These are phyloP conservation scores for Discostella stelligeroides DNA, from an alignment of 108 stramenopile species.

Conservation along the genomic window DNA sequence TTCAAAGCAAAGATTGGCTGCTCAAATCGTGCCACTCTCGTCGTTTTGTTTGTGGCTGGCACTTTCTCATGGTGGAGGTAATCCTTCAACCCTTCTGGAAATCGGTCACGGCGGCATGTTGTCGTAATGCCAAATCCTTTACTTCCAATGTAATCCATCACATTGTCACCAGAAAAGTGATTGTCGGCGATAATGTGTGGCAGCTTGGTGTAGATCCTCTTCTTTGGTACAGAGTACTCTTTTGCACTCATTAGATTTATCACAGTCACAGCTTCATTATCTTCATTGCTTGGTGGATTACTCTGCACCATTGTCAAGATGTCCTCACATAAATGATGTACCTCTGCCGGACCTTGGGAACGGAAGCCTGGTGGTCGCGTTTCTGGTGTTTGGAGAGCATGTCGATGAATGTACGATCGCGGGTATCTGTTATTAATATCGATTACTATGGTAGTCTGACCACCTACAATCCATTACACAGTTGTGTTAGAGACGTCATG, in stretches of 20 bases:
- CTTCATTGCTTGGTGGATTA: not conserved
- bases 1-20: conserved; percentile 9
- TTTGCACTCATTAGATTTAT: not conserved
- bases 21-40: conserved; percentile 1
- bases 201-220: conserved; percentile 7
- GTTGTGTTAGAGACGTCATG: not conserved
- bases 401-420: conserved; percentile 10
- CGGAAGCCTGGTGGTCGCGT: not conserved
- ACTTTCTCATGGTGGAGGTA: conserved; percentile 2
- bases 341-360: conserved; percentile 9
- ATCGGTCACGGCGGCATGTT: conserved; percentile 10
- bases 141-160: conserved; percentile 1
- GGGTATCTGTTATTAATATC: conserved; percentile 11
- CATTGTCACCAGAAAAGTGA: conserved; percentile 16
- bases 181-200: conserved; percentile 25
- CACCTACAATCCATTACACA: not conserved
- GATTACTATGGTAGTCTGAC: conserved; percentile 22
- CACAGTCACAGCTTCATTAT: not conserved
- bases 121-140: conserved; percentile 15
- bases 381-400: not conserved
- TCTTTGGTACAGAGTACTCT: not conserved
- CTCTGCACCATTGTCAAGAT: not conserved
- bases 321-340: conserved; percentile 5
- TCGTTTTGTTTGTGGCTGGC: not conserved
- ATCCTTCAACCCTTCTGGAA: conserved; percentile 17